Conservation (phyloP, 2,329 filamentous ascomycete species). For the Alternaria conjuncta region DNA sequence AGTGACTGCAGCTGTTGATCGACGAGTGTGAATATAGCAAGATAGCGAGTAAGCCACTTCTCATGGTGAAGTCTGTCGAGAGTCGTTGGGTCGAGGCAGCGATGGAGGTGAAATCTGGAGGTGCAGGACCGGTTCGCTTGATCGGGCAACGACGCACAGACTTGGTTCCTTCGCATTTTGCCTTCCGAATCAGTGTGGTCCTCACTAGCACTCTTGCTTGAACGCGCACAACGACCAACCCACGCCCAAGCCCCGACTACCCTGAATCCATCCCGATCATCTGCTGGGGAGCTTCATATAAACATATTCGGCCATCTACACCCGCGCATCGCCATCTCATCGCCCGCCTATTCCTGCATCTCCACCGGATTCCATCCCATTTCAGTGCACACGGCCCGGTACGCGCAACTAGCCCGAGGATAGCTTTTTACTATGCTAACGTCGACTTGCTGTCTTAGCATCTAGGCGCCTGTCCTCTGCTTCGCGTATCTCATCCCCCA, state of each 20-base stretch:
- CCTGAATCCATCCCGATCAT: conserved; percentile 19
- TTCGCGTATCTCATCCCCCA: conserved; percentile 5
- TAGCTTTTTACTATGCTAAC: conserved; percentile 1
- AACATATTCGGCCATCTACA: conserved; percentile 19
- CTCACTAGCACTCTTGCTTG: conserved; percentile 19
- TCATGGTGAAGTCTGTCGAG: neutral
- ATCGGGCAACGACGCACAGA: conserved; percentile 18
- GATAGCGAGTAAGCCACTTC: neutral
- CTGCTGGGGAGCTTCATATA: conserved; percentile 16
- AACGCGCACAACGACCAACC: conserved; percentile 16
- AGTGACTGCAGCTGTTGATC: neutral
- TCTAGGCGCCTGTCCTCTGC: conserved; percentile 8
- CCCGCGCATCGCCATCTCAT: conserved; percentile 11
- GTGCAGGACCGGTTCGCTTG: conserved; percentile 16
- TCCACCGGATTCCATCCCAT: conserved; percentile 18
- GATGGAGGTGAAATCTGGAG: neutral
- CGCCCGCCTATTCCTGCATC: conserved; percentile 3
- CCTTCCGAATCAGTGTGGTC: conserved; percentile 15
- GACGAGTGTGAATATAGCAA: neutral
- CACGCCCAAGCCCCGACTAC: conserved; percentile 1
- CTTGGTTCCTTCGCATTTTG: conserved; percentile 21
- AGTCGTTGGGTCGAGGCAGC: neutral
- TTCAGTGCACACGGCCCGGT: conserved; percentile 18
- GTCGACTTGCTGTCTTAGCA: conserved; percentile 2
- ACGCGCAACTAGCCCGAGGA: conserved; percentile 12